Percentiles rank a stretch among this genome's conserved stretches.
Conservation (phyloP, 2,329 filamentous ascomycete species). For the Fusarium sp. region DNA sequence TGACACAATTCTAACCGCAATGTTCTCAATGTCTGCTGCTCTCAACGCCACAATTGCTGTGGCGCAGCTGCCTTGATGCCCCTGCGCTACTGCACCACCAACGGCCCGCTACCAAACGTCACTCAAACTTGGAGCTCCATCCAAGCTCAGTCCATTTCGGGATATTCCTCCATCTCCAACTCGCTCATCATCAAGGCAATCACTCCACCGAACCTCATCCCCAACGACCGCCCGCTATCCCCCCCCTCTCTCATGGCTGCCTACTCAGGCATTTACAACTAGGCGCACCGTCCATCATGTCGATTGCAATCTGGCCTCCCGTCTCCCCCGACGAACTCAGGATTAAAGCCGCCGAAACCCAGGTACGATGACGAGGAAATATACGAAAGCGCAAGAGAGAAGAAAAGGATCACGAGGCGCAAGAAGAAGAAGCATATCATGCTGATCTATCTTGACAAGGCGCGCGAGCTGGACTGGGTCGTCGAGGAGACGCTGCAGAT, state of each 20-base stretch:
- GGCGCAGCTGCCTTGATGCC: conserved; percentile 20
- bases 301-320: conserved; percentile 68
- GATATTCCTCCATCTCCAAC: conserved; percentile 36
- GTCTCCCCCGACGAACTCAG: conserved; percentile 62
- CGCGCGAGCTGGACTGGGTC: conserved; percentile 66
- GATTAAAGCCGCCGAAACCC: conserved; percentile 59
- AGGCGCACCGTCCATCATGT: conserved; percentile 55
- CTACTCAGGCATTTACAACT: conserved; percentile 20
- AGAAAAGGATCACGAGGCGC: neutral
- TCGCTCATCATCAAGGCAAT: conserved; percentile 17
- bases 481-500: conserved; percentile 60
- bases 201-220: conserved; percentile 5
- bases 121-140: conserved; percentile 23
- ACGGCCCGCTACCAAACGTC: conserved; percentile 33
- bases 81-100: conserved; percentile 1
- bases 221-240: neutral
- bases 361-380: conserved; percentile 53
- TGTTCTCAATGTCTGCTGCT: neutral
- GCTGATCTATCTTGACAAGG: conserved; percentile 50
- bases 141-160: conserved; percentile 5
- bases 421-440: conserved; percentile 19
- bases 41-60: conserved; percentile 21
- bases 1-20: neutral
- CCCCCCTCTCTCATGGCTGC: conserved; percentile 40
- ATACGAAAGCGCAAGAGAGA: neutral